phyloP scores from a whole-genome alignment of 768 basidiomycete genomes.

The Trametes gibbosa region DNA sequence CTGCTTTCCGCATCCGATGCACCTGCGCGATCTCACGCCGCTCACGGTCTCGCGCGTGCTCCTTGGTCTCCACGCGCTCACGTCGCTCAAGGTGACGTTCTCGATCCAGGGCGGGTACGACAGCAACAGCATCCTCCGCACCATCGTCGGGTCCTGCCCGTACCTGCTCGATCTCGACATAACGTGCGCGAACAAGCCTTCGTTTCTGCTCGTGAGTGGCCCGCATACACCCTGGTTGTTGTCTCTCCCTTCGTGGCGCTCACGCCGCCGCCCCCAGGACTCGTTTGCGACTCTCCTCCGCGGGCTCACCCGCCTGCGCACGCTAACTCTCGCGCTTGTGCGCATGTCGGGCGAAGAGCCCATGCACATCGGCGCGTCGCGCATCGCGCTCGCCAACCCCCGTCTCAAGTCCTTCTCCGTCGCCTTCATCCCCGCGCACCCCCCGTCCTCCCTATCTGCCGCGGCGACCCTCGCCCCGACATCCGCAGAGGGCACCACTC shows the following conservation, averaged over 20 bases:
- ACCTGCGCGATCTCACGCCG: slow-evolving; percentile 65
- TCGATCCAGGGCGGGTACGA: slow-evolving; percentile 69
- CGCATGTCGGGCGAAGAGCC: slow-evolving; percentile 63
- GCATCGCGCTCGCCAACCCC: slow-evolving; percentile 64
- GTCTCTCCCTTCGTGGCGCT: neutral
- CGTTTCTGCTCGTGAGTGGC: slow-evolving; percentile 62
- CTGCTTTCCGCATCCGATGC: slow-evolving; percentile 61
- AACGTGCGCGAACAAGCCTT: slow-evolving; percentile 65
- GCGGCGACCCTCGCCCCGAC: too few species aligned
- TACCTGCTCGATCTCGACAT: slow-evolving; percentile 61
- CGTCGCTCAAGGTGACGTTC: slow-evolving; percentile 61
- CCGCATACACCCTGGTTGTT: neutral
- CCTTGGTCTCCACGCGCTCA: slow-evolving; percentile 51
- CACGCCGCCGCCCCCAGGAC: slow-evolving; percentile 38
- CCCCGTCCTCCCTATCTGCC: slow-evolving; percentile 16
- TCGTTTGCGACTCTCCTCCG: slow-evolving; percentile 61
- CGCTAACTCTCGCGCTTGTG: slow-evolving; percentile 62
- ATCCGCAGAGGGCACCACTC: slow-evolving; percentile 26
- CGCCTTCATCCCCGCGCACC: slow-evolving; percentile 57
- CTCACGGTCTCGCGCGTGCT: slow-evolving; percentile 60
- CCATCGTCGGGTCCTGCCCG: slow-evolving; percentile 65
- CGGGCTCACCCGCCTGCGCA: slow-evolving; percentile 59
- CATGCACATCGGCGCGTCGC: slow-evolving; percentile 54
- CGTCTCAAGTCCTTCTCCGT: slow-evolving; percentile 63
- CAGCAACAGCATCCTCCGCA: slow-evolving; percentile 64